Evolutionary conservation across 768 basidiomycete genomes (phyloP), one percentile per base, ranked within the genome.

Genomic region (Collybia sp.): DNA sequence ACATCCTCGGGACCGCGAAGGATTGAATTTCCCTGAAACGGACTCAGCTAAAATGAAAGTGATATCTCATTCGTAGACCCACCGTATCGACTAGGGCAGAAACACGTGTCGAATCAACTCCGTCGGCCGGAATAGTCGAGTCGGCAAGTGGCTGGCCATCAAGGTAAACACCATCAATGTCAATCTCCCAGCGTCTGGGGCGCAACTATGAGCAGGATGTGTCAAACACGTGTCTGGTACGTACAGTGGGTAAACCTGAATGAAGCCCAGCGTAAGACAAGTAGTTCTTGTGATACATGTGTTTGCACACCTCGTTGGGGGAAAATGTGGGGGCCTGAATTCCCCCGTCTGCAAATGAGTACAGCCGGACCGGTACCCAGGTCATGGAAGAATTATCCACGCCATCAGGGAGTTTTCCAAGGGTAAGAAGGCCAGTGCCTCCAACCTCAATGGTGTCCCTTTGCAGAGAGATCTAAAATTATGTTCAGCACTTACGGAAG

Each of bases 31-130:
- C 85, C 85, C 83, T 85, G 43, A 6, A 11, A 18, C 20, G 34
- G 17, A 33, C 33, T 20, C 33, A 32, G 38, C 25, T 10, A 35
- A 11, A 47, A 12, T 35, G 5, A 17, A 25, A 10, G 16, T n/a
- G 44, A 35, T 43, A 3, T n/a, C n/a, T n/a, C n/a, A 25, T 25
- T 25, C 25, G 25, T 25, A 25, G 25, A 12, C 18, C 50, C 49
- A 84, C 84, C 12, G 85, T 84, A 54, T 87, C 85, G 30, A 87
- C 69, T 39, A 87, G 65, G 0, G 81, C 83, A 0, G 83, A 80
- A 15, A 80, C 66, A 12, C 62, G 53, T 3, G 49, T 53, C 1
- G 65, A 54, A 42, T 63, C 55, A 25, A 25, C 25, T 9, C 70
- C 65, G 40, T 59, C 67, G 0, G 68, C 56, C 10, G 76, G 67